These are phyloP conservation scores for Dipteronia dyeriana DNA, from an alignment of 345 rosid genomes.

Conservation along the genomic window DNA sequence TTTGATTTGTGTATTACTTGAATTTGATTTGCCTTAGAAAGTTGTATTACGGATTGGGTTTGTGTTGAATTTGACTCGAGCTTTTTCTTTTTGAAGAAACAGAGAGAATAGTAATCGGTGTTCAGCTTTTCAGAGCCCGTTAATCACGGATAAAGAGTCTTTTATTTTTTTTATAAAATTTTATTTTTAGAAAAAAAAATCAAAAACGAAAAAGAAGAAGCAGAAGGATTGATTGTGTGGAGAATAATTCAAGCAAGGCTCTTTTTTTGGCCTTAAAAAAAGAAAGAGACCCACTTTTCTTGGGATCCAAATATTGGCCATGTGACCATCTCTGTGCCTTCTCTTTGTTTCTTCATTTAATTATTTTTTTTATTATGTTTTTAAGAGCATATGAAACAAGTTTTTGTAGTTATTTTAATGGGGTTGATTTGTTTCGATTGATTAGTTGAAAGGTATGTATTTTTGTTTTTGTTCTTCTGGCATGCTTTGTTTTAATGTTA, in stretches of 20 bases:
- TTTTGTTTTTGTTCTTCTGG: background rate
- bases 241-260: constrained; percentile 33
- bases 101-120: background rate
- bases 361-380: background rate
- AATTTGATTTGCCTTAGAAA: background rate
- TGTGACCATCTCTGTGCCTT: constrained; percentile 22
- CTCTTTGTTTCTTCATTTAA: constrained; percentile 10
- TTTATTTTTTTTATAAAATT: background rate
- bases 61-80: background rate
- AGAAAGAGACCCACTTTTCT: constrained; percentile 35
- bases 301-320: constrained; percentile 32
- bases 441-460: background rate
- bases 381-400: constrained; percentile 13
- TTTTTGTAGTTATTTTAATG: background rate
- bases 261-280: constrained; percentile 27
- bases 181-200: constrained; percentile 3
- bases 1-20: background rate
- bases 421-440: background rate
- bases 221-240: constrained; percentile 34
- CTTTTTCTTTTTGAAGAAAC: constrained; percentile 2
- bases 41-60: background rate
- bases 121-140: constrained; percentile 32
- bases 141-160: constrained; percentile 41
- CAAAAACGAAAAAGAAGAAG: background rate
- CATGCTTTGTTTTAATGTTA: background rate